These are phyloP conservation scores for Ochetophila trinervis DNA, from an alignment of 306 rosid species.

Conservation along the genomic window DNA sequence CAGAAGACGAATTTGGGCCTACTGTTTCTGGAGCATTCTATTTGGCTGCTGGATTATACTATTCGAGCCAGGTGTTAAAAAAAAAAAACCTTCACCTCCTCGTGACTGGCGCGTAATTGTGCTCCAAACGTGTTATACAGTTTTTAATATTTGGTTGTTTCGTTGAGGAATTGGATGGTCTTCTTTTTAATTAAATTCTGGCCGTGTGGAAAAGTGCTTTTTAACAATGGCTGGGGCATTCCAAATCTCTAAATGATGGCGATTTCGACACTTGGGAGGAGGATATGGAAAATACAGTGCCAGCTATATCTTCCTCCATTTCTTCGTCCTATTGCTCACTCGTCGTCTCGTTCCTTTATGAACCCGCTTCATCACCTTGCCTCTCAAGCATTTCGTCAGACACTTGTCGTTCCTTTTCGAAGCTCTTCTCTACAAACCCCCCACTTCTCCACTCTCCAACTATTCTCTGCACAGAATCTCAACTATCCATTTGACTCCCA, in stretches of 20 bases:
- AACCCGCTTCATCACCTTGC: neutral
- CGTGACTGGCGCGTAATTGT: no score
- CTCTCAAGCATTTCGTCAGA: slow-evolving; percentile 63
- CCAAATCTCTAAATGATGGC: slow-evolving; percentile 41
- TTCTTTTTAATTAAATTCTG: no score
- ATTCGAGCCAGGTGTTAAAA: no score
- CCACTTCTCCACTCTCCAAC: slow-evolving; percentile 29
- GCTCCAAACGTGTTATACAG: no score
- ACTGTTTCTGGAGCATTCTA: slow-evolving; percentile 52
- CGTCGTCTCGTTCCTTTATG: neutral
- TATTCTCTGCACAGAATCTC: slow-evolving; percentile 25
- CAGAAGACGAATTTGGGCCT: neutral
- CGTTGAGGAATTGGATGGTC: no score
- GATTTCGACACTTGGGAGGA: slow-evolving; percentile 33
- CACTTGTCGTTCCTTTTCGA: slow-evolving; percentile 36
- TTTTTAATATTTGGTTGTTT: no score
- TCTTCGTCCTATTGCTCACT: neutral
- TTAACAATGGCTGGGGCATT: no score
- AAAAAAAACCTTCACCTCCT: no score
- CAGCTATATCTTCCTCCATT: slow-evolving; percentile 19
- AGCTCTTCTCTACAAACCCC: slow-evolving; percentile 7
- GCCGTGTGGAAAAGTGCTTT: no score
- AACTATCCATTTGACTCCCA: slow-evolving; percentile 29
- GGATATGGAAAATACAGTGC: slow-evolving; percentile 23
- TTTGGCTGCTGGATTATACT: neutral